Evolutionary conservation across 225 moss, liverwort and hornwort genomes (phyloP), one percentile per base, ranked within the genome.

Genomic region (Polytrichum commune): DNA sequence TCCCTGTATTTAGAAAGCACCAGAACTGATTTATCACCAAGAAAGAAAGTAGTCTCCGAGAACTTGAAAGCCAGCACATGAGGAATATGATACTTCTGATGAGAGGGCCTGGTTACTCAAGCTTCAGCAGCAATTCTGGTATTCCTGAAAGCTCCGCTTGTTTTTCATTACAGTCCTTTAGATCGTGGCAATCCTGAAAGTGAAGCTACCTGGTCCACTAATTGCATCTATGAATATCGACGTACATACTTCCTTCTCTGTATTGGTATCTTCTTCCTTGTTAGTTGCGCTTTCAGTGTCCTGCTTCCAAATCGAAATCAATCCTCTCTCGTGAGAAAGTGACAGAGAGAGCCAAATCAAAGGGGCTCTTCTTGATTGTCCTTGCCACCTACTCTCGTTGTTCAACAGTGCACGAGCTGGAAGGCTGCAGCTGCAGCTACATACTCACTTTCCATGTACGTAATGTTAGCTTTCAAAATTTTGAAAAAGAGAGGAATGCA

Each of bases 171-270:
- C 58, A 13, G 23, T 58, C 58, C 23, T 20, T 23, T 20, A 58
- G 20, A 58, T 58, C 58, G 10, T 38, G 58, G 58, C 58, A 60
- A 60, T 60, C 24, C 58, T 60, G 58, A 60, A 60, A 60, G 20
- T 60, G n/a, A 20, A 60, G 19, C 58, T 60, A 20, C 24, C 58
- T 60, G 7, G 58, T n/a, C 58, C 58, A 22, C 20, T 60, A 20
- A 24, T 60, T 38, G 38, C 9, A 38, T 10, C 38, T 13, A 38
- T 38, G 38, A 38, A 38, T 38, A 38, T 38, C 38, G 38, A 38
- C 38, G 38, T 38, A 38, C 38, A 13, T 38, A 38, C 38, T 38
- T 38, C 38, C 38, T 38, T 32, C 32, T 38, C 0, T 58, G 58
- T 20, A 62, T 26, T 62, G 24, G 23, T 8, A 24, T 62, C 27